phyloP scores from a whole-genome alignment of 1,139 yeast species.

The Pichia sp. region DNA sequence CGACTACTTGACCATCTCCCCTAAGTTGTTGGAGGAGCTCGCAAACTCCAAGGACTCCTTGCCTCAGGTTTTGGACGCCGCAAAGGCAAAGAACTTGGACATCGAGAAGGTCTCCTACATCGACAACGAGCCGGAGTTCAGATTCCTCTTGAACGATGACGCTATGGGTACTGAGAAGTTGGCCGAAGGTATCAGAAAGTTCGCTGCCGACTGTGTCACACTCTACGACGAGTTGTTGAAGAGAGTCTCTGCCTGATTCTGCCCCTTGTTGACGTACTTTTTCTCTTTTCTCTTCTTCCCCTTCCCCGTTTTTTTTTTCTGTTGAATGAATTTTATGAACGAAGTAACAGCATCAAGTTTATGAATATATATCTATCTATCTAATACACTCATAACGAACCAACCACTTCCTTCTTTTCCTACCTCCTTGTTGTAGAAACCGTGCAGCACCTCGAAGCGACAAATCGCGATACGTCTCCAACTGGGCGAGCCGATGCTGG shows the following conservation, averaged over 20 bases:
- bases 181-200: constrained; percentile 95
- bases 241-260: constrained; percentile 48
- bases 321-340: neutral
- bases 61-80: constrained; percentile 73
- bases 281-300: too few species aligned
- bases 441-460: neutral
- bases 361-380: neutral
- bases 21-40: constrained; percentile 86
- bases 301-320: neutral
- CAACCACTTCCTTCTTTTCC: too few species aligned
- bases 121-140: constrained; percentile 84
- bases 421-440: too few species aligned
- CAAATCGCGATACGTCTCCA: constrained; percentile 1
- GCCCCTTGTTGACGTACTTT: too few species aligned
- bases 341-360: neutral
- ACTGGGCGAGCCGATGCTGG: neutral
- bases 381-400: neutral
- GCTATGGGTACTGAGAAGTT: constrained; percentile 99
- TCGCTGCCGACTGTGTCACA: constrained; percentile 90
- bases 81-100: constrained; percentile 47
- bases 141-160: constrained; percentile 89
- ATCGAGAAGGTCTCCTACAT: constrained; percentile 73
- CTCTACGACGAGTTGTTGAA: constrained; percentile 74
- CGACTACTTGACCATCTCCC: constrained; percentile 94
- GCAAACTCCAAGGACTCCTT: constrained; percentile 71